Conservation (phyloP, 768 basidiomycete genomes). For the Hygrocybe coccinea region DNA sequence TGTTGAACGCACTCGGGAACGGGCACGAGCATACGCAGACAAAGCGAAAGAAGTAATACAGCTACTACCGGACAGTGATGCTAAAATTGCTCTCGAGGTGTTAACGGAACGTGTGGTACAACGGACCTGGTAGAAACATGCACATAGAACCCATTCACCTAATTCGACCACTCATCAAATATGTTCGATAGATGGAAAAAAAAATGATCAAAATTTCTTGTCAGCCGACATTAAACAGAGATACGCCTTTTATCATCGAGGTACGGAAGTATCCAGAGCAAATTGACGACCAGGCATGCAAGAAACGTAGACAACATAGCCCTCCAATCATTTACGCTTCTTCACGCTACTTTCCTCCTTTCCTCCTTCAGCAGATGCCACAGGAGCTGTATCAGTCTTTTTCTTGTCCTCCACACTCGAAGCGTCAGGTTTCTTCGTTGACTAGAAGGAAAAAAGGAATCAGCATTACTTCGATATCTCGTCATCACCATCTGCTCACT, state of each 20-base stretch:
- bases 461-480: conserved; percentile 5
- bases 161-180: neutral
- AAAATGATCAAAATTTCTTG: neutral
- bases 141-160: neutral
- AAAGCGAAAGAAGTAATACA: conserved; percentile 68
- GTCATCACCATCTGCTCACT: conserved; percentile 34
- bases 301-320: neutral
- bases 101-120: conserved; percentile 66
- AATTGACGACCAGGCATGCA: neutral
- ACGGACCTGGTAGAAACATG: conserved; percentile 44
- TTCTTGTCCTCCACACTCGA: conserved; percentile 60
- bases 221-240: neutral
- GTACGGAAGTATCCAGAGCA: neutral
- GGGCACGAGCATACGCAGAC: conserved; percentile 71
- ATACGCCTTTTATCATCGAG: neutral
- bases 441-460: conserved; percentile 31
- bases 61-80: conserved; percentile 75
- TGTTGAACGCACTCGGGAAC: conserved; percentile 68
- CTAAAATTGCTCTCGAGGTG: conserved; percentile 67
- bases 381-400: conserved; percentile 58
- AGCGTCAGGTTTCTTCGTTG: conserved; percentile 74
- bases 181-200: neutral
- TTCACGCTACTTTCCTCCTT: conserved; percentile 63
- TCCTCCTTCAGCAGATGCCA: conserved; percentile 66
- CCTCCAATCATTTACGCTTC: conserved; percentile 52